Evolutionary conservation across 78 protist genomes (phyloP), one percentile per base, ranked within the genome.

Genomic region (Chrysochromulina parva): DNA sequence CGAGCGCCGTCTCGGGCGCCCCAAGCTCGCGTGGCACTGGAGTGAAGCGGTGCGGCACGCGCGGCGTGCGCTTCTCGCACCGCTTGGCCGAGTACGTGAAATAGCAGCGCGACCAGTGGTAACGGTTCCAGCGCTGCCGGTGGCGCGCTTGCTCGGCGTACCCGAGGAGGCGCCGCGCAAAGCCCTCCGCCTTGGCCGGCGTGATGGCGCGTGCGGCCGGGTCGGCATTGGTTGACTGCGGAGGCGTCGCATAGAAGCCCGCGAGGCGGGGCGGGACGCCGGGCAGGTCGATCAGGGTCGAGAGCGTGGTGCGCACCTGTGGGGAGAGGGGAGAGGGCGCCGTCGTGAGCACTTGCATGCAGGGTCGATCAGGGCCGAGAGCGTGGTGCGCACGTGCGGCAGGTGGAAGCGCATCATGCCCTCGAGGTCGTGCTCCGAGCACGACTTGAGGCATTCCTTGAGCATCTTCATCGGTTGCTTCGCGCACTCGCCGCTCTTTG

Each of bases 201-300:
- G 57, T 48, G 13, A 48, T 10, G 24, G 3, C n/a, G n/a, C 53
- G 53, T 26, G 82, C 82, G 28, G 38, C 82, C 14, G 4, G 28
- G 57, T 6, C 13, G 17, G 13, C 17, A 3, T 6, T 6, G 22
- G 28, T 10, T n/a, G 3, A 4, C 11, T 13, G 13, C 55, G 82
- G 82, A 53, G 82, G 82, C 82, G 82, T 74, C 57, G 82, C 9
- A 24, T 74, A 74, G 82, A 74, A 74, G 82, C 82, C 82, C 19
- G 28, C 53, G 9, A 28, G 55, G 82, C 58, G 82, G 13, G 82
- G 82, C 2, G 10, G 55, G 28, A n/a, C 11, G 14, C 78, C 78
- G 50, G 78, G 78, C 28, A 69, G 78, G 78, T 69, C 78, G 78
- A 69, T 69, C 24, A 69, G 50, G 24, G 53, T 28, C 3, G 78